Evolutionary conservation across 139 green algal species (phyloP), one percentile per base, ranked within the genome.

Genomic region (Coccomyxa sp.): DNA sequence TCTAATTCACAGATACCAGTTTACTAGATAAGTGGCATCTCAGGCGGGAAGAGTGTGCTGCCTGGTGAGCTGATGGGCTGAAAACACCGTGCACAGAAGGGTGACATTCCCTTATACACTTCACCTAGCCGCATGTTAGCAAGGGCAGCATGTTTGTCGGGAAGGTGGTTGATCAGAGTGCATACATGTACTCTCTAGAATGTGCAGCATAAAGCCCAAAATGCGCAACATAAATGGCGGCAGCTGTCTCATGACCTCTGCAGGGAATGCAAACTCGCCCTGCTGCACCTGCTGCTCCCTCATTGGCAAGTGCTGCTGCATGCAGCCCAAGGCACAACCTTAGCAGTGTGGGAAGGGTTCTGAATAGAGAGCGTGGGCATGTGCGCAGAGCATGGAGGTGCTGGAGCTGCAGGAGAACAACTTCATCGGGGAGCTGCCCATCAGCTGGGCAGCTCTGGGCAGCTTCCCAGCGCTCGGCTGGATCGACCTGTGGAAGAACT

Each of bases 371-470:
- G 23, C 0, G n/a, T 81, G 77, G 0, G 51, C 57, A 45, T 60
- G 15, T 68, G 51, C 13, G 51, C 79, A 82, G 79, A 58, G 23
- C 16, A 25, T 82, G n/a, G 13, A 23, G 79, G 27, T 51, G n/a
- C 59, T 82, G 79, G 16, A 28, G 32, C 59, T 82, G 79, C 58
- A 82, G 58, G 13, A 27, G 45, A 82, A 82, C 59, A n/a, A 60
- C n/a, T 58, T 82, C 45, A 23, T 25, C 4, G 79, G 82, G 14
- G 63, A 58, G 11, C 82, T 86, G 63, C 82, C 82, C 25, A 51
- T 76, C 3, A 15, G 58, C 18, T 77, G 63, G 58, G 82, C 27
- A 12, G 13, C 32, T 14, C 27, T 27, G 25, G 77, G 77, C 23
- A 13, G 79, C 16, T 82, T 58, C 60, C 18, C 77, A 3, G 68